phyloP scores from a whole-genome alignment of 1,139 yeast species.

The Geotrichum bryndzae region DNA sequence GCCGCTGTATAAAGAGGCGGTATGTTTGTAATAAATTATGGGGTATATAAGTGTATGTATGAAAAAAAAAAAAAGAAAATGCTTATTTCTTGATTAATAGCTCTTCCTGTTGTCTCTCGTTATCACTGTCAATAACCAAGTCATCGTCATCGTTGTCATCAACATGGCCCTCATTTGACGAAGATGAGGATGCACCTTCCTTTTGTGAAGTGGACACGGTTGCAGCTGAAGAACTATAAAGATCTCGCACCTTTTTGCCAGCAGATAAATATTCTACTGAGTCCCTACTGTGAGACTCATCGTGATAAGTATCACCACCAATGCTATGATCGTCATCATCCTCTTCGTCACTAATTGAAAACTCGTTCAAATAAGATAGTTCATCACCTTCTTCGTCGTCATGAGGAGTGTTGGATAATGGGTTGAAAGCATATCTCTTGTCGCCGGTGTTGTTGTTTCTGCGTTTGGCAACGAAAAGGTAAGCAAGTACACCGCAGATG shows the following conservation, averaged over 20 bases:
- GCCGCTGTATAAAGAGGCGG: no score
- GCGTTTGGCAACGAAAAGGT: slow-evolving; percentile 28
- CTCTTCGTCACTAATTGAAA: slow-evolving; percentile 18
- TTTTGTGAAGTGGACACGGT: neutral
- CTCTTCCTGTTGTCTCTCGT: neutral
- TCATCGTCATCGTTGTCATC: neutral
- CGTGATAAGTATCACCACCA: slow-evolving; percentile 7
- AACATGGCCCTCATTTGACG: neutral
- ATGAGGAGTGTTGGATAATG: slow-evolving; percentile 1
- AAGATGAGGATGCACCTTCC: neutral
- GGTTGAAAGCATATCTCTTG: slow-evolving; percentile 22
- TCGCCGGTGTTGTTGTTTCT: slow-evolving; percentile 18
- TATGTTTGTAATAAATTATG: no score
- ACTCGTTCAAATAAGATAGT: slow-evolving; percentile 19
- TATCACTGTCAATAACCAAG: neutral
- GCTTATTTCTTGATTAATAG: neutral
- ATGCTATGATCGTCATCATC: slow-evolving; percentile 10
- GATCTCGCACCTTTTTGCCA: slow-evolving; percentile 23
- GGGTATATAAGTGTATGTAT: neutral
- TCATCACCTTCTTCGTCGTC: slow-evolving; percentile 20
- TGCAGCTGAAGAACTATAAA: slow-evolving; percentile 19
- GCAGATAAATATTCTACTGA: slow-evolving; percentile 13
- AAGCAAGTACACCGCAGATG: slow-evolving; percentile 27
- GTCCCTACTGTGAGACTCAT: slow-evolving; percentile 2
- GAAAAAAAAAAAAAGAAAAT: neutral